These are phyloP conservation scores for Cochlearia excelsa DNA, from an alignment of 345 rosid genomes.

Conservation along the genomic window DNA sequence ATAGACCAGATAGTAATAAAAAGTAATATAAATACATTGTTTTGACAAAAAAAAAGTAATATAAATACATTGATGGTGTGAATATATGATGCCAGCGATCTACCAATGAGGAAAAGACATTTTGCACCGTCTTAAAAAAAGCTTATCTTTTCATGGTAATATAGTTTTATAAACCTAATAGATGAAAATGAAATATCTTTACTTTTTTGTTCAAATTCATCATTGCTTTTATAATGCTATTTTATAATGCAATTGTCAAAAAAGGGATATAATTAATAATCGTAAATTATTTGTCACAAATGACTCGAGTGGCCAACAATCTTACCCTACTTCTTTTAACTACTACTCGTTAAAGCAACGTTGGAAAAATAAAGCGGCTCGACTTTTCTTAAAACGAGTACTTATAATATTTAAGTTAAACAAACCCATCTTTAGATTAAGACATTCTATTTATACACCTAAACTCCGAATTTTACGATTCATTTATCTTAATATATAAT, in stretches of 20 bases:
- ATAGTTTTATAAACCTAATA: constrained; percentile 23
- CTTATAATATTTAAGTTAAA: neutral
- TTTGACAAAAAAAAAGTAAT: neutral
- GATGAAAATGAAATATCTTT: constrained; percentile 22
- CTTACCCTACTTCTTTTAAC: constrained; percentile 39
- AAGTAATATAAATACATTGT: no score
- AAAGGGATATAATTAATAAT: constrained; percentile 23
- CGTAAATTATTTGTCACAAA: constrained; percentile 27
- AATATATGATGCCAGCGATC: constrained; percentile 12
- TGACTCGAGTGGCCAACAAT: constrained; percentile 38
- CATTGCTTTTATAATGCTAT: constrained; percentile 2
- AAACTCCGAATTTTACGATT: constrained; percentile 7
- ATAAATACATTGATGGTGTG: neutral
- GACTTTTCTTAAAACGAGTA: constrained; percentile 21
- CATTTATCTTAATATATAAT: constrained; percentile 1
- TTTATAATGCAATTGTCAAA: constrained; percentile 16
- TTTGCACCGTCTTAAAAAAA: constrained; percentile 25
- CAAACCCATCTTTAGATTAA: constrained; percentile 9
- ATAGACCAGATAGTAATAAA: no score
- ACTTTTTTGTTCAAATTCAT: constrained; percentile 24
- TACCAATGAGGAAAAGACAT: constrained; percentile 28
- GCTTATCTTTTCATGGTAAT: constrained; percentile 24
- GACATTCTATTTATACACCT: constrained; percentile 6
- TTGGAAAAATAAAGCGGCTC: constrained; percentile 33
- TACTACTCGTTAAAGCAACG: constrained; percentile 34